Evolutionary conservation across 1,284 basidiomycete species (phyloP).

Genomic region (Malassezia caprae): DNA sequence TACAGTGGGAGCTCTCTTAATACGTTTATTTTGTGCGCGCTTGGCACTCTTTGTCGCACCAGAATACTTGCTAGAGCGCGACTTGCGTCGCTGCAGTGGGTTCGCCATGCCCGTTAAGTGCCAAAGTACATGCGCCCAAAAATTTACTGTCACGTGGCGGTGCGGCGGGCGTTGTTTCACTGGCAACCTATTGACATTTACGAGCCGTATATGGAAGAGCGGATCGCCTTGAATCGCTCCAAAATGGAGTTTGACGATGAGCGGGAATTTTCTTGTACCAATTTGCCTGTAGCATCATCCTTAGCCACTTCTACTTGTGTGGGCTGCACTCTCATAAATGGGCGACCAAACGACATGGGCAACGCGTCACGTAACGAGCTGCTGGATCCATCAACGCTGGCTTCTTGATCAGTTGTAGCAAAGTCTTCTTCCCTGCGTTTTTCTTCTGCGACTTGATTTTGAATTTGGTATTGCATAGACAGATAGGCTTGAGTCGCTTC

Average conservation of each 20-base stretch:
- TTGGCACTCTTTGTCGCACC: constrained; percentile 59
- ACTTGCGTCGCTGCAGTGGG: constrained; percentile 75
- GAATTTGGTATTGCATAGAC: constrained; percentile 13
- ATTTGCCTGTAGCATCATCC: neutral
- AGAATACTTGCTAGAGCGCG: constrained; percentile 55
- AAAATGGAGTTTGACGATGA: neutral
- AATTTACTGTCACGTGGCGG: constrained; percentile 3
- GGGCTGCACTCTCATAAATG: neutral
- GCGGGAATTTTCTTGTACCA: neutral
- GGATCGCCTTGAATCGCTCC: neutral
- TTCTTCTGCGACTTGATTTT: constrained; percentile 1
- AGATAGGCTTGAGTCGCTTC: constrained; percentile 5
- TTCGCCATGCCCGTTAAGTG: constrained; percentile 62
- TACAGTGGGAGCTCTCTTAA: constrained; percentile 54
- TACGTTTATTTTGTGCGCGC: constrained; percentile 62
- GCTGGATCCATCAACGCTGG: neutral
- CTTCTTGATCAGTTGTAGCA: neutral
- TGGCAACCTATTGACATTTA: neutral
- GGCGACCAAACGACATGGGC: constrained; percentile 11
- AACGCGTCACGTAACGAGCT: constrained; percentile 8
- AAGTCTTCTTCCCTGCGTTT: constrained; percentile 4
- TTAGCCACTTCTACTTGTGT: neutral
- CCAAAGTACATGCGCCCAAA: neutral
- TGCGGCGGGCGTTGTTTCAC: neutral
- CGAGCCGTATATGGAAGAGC: constrained; percentile 2